Base-by-base conservation (phyloP, 2,329 filamentous ascomycete genomes). In the Dothidotthia symphoricarpi region DNA sequence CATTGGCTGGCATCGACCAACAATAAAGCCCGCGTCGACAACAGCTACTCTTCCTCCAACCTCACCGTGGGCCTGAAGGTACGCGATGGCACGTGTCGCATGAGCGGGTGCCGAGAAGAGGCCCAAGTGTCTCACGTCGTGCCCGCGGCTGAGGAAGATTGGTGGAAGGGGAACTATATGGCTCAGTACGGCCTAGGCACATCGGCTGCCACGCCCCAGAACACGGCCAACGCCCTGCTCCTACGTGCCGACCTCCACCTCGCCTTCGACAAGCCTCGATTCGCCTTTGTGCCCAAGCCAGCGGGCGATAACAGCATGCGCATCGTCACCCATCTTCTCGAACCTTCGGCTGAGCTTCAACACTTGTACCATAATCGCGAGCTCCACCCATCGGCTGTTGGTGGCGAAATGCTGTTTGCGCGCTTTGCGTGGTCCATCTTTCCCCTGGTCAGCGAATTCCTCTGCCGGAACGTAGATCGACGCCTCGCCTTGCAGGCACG, bases 271-370 rank as follows among this genome's bases (percentile, higher is more conserved):
- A 41, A 36, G 31, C 26, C 24, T 22, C 36, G 39, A 13, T 32
- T 51, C 33, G 43, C 35, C 31, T 51, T 51, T n/a, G 37, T 45
- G 10, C 48, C 47, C 12, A 53, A 51, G 36, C 39, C 37, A 6
- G 30, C 30, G 26, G 19, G 11, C n/a, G 30, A 40, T 24, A 26
- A 27, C 34, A 31, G 22, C 19, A 37, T 44, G 32, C 33, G 33
- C 13, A 31, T 44, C 8, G 36, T 31, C 19, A 24, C 30, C 16
- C 41, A 40, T 16, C 11, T 44, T 26, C 24, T 28, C 16, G 28
- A 28, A 13, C 26, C 13, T 16, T 36, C 32, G 28, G 27, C 32
- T 13, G 42, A 45, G 42, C 22, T 38, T n/a, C 37, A 41, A 31
- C 28, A 38, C 35, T 34, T 45, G 24, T 41, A 45, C 19, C 42